Percentiles rank a stretch among this genome's conserved stretches.
phyloP scores from a whole-genome alignment of 2,329 filamentous ascomycete species.

The Claviceps quebecensis region DNA sequence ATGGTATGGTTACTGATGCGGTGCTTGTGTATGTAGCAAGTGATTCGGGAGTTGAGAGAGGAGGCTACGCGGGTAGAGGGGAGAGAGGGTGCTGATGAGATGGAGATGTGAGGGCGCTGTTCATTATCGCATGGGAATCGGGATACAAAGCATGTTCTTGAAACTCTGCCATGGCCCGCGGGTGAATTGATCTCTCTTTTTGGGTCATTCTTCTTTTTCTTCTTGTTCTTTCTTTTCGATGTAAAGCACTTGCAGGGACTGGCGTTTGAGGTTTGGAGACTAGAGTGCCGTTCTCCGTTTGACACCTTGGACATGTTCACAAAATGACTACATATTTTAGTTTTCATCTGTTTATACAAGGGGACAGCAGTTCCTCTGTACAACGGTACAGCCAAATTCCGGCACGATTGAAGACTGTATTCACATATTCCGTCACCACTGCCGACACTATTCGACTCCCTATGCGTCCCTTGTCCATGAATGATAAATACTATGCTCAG shows the following conservation, averaged over 20 bases:
- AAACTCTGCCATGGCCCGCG: no score
- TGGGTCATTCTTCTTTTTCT: no score
- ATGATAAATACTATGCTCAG: not conserved
- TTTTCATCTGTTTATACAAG: not conserved
- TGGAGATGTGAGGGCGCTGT: not conserved
- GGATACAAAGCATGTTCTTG: no score
- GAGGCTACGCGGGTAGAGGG: conserved; percentile 36
- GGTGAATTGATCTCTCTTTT: no score
- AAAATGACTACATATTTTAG: not conserved
- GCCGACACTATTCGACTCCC: not conserved
- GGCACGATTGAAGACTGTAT: not conserved
- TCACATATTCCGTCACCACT: not conserved
- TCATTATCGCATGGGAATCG: no score
- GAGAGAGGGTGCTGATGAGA: conserved; percentile 10
- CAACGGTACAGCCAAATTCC: not conserved
- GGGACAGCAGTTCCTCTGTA: not conserved
- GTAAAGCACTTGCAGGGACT: not conserved
- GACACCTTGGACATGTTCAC: not conserved
- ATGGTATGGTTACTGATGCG: not conserved
- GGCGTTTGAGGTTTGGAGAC: not conserved
- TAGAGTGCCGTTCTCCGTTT: not conserved
- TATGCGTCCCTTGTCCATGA: not conserved
- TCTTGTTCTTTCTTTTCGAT: not conserved
- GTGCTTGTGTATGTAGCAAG: conserved; percentile 27
- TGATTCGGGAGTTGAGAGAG: conserved; percentile 45